Percentiles rank a stretch among this genome's conserved stretches.
phyloP scores from a whole-genome alignment of 1,139 yeast genomes.

The Debaryomycetaceae sp. region DNA sequence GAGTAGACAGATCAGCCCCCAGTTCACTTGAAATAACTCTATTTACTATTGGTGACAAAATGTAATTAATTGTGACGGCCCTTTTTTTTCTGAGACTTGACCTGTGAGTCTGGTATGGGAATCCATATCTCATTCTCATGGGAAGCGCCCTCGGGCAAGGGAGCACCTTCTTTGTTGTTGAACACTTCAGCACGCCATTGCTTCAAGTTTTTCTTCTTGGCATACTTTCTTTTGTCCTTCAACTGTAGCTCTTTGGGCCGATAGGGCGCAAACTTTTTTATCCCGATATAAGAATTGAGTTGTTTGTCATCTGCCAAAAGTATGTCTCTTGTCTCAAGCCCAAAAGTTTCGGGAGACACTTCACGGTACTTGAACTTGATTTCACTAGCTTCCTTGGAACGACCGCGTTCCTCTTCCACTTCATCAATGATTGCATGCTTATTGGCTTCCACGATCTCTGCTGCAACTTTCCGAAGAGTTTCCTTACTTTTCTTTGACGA shows the following conservation, averaged over 20 bases:
- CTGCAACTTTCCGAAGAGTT: slow-evolving; percentile 55
- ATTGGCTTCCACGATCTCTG: slow-evolving; percentile 48
- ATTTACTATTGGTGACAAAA: neutral
- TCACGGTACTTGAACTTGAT: slow-evolving; percentile 76
- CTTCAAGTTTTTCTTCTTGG: slow-evolving; percentile 70
- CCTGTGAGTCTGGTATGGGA: no score
- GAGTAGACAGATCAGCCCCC: slow-evolving; percentile 7
- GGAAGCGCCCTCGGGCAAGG: slow-evolving; percentile 16
- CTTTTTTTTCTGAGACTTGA: no score
- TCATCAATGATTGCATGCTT: slow-evolving; percentile 42
- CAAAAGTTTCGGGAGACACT: slow-evolving; percentile 91
- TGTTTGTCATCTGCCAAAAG: slow-evolving; percentile 81
- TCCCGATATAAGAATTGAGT: slow-evolving; percentile 72
- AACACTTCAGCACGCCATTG: slow-evolving; percentile 89
- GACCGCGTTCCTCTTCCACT: slow-evolving; percentile 52
- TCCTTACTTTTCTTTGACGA: slow-evolving; percentile 54
- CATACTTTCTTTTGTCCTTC: slow-evolving; percentile 75
- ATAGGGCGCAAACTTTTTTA: slow-evolving; percentile 90
- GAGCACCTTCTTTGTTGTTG: slow-evolving; percentile 51
- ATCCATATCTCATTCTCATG: slow-evolving; percentile 33
- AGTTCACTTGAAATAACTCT: neutral
- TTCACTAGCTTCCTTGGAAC: slow-evolving; percentile 34
- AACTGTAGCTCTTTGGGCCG: slow-evolving; percentile 62
- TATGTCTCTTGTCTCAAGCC: slow-evolving; percentile 78
- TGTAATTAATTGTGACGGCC: no score